These are phyloP conservation scores for Rhytidhysteron rufulum DNA, from an alignment of 2,329 filamentous ascomycete species.

Conservation along the genomic window DNA sequence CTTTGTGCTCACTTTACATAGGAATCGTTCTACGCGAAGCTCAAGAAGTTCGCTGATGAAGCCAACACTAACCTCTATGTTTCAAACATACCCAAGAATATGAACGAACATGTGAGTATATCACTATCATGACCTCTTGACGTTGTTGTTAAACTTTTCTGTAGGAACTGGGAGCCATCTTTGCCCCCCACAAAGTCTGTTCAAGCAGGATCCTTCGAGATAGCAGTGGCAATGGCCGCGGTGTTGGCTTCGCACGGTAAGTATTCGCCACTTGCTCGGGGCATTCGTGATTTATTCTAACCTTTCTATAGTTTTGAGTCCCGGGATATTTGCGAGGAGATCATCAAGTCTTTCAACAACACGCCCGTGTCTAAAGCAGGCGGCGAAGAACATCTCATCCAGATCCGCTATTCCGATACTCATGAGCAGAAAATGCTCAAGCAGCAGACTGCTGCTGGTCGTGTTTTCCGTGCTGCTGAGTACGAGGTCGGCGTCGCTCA, in stretches of 20 bases:
- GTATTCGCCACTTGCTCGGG: constrained; percentile 20
- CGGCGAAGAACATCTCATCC: constrained; percentile 75
- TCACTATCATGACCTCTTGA: background rate
- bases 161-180: constrained; percentile 73
- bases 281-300: constrained; percentile 4
- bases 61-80: constrained; percentile 94
- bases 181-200: constrained; percentile 74
- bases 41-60: constrained; percentile 92
- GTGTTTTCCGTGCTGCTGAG: constrained; percentile 93
- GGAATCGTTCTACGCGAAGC: constrained; percentile 95
- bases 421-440: constrained; percentile 96
- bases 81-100: constrained; percentile 87
- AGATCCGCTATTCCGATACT: constrained; percentile 96
- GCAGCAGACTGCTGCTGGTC: constrained; percentile 89
- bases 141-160: constrained; percentile 12
- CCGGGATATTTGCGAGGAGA: constrained; percentile 83
- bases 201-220: constrained; percentile 96
- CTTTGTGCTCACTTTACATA: constrained; percentile 13
- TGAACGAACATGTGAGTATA: constrained; percentile 78
- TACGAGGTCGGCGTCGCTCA: constrained; percentile 55
- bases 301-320: constrained; percentile 69
- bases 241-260: constrained; percentile 95
- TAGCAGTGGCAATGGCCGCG: constrained; percentile 85
- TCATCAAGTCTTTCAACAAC: constrained; percentile 85
- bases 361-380: constrained; percentile 49